These are phyloP conservation scores for Stephanodiscus triporus DNA, from an alignment of 108 stramenopile species.

Conservation along the genomic window DNA sequence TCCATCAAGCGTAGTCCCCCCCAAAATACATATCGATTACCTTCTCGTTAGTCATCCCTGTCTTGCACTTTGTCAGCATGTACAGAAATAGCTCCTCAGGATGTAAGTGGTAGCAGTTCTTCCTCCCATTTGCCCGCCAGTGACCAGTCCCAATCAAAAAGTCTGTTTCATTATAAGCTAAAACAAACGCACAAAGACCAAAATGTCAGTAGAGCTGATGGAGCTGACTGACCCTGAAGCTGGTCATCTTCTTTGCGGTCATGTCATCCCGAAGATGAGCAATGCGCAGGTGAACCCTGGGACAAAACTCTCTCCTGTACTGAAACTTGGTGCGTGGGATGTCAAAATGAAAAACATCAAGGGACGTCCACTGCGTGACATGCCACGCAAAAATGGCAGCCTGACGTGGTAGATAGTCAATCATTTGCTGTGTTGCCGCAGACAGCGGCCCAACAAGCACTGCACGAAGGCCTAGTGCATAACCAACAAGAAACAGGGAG, in stretches of 20 bases:
- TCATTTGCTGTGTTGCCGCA: no score
- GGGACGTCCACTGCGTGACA: no score
- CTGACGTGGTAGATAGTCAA: background rate
- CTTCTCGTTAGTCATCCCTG: background rate
- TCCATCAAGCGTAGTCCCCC: background rate
- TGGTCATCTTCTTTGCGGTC: background rate
- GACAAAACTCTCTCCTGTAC: no score
- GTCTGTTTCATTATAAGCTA: background rate
- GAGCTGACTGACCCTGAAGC: background rate
- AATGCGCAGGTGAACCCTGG: background rate
- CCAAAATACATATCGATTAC: slow-evolving; percentile 7
- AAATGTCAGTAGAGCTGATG: background rate
- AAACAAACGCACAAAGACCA: background rate
- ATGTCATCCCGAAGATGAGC: background rate
- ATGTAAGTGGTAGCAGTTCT: background rate
- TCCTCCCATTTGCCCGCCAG: background rate
- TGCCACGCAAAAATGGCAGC: background rate
- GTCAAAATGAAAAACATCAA: no score
- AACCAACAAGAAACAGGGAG: background rate
- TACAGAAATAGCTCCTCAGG: slow-evolving; percentile 2
- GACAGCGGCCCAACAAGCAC: no score
- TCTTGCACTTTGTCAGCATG: background rate
- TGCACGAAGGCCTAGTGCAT: background rate
- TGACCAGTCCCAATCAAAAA: background rate
- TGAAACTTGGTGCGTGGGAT: no score